phyloP scores from a whole-genome alignment of 768 basidiomycete genomes.

The Podaxis sp. region DNA sequence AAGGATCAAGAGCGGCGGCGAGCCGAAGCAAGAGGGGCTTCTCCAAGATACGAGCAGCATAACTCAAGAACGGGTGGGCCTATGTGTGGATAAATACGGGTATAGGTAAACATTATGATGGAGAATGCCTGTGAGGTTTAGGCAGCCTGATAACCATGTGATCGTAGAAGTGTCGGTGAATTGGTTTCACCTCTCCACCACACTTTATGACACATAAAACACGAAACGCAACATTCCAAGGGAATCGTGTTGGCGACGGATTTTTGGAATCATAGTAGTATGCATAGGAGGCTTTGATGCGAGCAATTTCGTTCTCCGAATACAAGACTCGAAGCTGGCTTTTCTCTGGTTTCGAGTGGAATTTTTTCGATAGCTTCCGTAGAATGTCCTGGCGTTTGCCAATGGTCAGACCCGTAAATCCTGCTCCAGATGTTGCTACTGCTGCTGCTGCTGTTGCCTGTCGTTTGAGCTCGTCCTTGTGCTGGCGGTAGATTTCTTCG shows the following conservation, averaged over 20 bases:
- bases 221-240: conserved; percentile 49
- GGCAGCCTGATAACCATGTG: conserved; percentile 29
- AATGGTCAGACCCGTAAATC: conserved; percentile 36
- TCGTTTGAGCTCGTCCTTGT: conserved; percentile 22
- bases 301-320: conserved; percentile 25
- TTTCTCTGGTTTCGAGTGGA: conserved; percentile 25
- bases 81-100: neutral
- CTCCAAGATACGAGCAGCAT: neutral
- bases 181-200: conserved; percentile 37
- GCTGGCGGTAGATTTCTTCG: conserved; percentile 22
- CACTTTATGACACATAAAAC: conserved; percentile 48
- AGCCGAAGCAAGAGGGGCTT: neutral
- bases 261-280: conserved; percentile 35
- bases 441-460: neutral
- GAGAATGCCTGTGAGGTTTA: neutral
- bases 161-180: conserved; percentile 42
- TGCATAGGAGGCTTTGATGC: conserved; percentile 53
- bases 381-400: conserved; percentile 48
- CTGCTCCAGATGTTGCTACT: neutral
- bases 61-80: neutral
- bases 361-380: conserved; percentile 41
- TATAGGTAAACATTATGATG: neutral
- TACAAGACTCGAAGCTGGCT: conserved; percentile 21
- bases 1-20: too few species aligned
- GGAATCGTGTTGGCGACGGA: conserved; percentile 26